phyloP scores from a whole-genome alignment of 768 basidiomycete species.

The Daedaleopsis nitida region DNA sequence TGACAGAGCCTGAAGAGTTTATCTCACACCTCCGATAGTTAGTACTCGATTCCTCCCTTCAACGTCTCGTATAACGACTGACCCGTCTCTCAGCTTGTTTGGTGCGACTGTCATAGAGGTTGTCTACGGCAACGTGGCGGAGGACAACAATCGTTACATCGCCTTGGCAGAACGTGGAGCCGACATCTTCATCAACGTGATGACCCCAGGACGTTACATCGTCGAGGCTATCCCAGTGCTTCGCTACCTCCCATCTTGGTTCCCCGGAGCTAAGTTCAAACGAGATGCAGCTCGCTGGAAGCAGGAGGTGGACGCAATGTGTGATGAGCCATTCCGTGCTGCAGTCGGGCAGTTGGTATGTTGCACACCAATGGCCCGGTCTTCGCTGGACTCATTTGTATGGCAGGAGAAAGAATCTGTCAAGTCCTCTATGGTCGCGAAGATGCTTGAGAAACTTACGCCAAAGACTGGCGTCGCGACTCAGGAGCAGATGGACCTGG shows the following conservation, averaged over 20 bases:
- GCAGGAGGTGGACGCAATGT: not conserved
- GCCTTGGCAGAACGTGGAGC: conserved; percentile 5
- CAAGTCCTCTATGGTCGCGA: not conserved
- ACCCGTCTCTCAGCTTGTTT: not conserved
- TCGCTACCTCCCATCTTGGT: conserved; percentile 26
- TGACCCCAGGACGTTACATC: conserved; percentile 3
- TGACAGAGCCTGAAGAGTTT: not conserved
- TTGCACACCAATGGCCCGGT: not conserved
- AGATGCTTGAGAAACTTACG: not conserved
- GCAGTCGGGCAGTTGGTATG: not conserved
- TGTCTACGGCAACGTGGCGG: conserved; percentile 10
- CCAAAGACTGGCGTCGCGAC: not conserved
- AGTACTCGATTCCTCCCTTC: not conserved
- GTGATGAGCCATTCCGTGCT: not conserved
- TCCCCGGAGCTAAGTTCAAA: conserved; percentile 27
- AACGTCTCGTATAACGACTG: not conserved
- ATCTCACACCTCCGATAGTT: conserved; percentile 8
- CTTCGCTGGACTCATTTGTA: not conserved
- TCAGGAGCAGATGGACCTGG: not conserved
- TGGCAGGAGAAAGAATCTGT: not conserved
- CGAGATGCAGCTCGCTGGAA: conserved; percentile 9
- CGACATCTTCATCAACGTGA: not conserved
- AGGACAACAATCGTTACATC: conserved; percentile 5
- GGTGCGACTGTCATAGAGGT: conserved; percentile 3
- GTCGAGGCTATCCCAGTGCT: conserved; percentile 5